Evolutionary conservation across 495 filamentous ascomycete species (phyloP).

Genomic region (Neurospora sp.): DNA sequence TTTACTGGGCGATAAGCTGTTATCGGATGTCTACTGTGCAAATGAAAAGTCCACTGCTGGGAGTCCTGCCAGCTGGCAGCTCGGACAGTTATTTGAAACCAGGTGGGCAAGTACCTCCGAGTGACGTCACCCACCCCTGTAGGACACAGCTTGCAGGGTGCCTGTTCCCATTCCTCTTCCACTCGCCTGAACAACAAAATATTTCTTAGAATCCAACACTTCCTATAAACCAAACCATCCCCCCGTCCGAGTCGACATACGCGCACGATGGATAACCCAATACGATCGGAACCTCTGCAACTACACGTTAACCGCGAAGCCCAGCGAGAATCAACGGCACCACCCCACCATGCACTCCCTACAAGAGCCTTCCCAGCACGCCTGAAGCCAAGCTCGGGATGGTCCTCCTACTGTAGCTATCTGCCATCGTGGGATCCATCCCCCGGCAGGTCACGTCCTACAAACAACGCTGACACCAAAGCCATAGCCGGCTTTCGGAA

Average conservation of each 20-base stretch:
- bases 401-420: not conserved
- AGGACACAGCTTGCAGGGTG: not conserved
- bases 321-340: not conserved
- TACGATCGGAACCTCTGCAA: not conserved
- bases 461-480: not conserved
- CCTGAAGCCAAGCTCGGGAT: not conserved
- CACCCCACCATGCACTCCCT: not conserved
- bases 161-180: not conserved
- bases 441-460: not conserved
- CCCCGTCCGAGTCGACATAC: not conserved
- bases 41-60: not conserved
- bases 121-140: not conserved
- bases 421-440: not conserved
- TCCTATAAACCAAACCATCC: not conserved
- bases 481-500: slow-evolving; percentile 33
- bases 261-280: not conserved
- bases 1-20: not conserved
- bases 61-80: not conserved
- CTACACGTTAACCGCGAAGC: not conserved
- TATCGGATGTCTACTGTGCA: not conserved
- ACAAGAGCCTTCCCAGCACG: not conserved
- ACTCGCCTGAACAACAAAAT: not conserved
- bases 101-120: not conserved
- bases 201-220: not conserved
- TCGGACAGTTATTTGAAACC: not conserved